These are phyloP conservation scores for Leccinum angustisporum DNA, from an alignment of 1,284 basidiomycete genomes.

Conservation along the genomic window DNA sequence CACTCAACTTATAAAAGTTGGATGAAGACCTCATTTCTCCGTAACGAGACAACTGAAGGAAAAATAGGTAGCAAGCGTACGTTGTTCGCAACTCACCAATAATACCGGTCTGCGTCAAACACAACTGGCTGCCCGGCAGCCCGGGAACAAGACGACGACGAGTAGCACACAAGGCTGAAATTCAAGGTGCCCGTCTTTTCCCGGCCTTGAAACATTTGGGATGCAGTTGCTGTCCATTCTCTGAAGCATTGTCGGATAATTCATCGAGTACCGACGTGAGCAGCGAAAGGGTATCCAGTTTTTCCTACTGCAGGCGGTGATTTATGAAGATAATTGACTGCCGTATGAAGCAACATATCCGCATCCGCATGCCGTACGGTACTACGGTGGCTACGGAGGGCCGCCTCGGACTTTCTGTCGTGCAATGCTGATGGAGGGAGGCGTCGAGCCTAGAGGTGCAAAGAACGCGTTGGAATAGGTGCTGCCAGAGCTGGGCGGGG, in stretches of 20 bases:
- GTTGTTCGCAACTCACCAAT: not conserved
- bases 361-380: no score
- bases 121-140: not conserved
- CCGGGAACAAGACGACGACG: not conserved
- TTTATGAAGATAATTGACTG: slow-evolving; percentile 66
- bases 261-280: slow-evolving; percentile 29
- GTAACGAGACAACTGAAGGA: not conserved
- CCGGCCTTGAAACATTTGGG: no score
- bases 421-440: no score
- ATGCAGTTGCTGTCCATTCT: no score
- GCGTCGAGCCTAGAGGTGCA: no score
- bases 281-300: slow-evolving; percentile 58
- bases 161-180: not conserved
- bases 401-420: no score
- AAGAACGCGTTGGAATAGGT: no score
- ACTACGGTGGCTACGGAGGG: no score
- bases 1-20: not conserved
- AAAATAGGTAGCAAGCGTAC: not conserved
- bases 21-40: no score
- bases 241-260: no score
- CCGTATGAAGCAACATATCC: no score
- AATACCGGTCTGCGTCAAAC: not conserved
- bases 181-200: not conserved
- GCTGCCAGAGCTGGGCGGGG: no score
- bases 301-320: slow-evolving; percentile 71